These are phyloP conservation scores for Globisporangium recalcitrans DNA, from an alignment of 352 stramenopile species.

Conservation along the genomic window DNA sequence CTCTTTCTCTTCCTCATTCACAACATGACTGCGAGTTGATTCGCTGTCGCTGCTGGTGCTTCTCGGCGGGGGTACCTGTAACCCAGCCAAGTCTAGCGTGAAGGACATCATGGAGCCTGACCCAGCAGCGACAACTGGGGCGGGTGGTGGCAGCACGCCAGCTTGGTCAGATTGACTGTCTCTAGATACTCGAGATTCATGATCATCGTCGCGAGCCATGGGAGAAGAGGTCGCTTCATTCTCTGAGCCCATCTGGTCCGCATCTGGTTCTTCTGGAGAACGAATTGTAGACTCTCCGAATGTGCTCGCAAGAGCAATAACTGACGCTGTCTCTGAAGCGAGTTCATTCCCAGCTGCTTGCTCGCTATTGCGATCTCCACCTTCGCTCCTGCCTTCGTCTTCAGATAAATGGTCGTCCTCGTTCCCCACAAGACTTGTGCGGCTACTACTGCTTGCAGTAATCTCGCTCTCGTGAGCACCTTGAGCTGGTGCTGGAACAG, in stretches of 20 bases:
- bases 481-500: neutral
- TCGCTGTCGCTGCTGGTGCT: neutral
- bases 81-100: conserved; percentile 69
- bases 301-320: conserved; percentile 79
- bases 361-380: conserved; percentile 2
- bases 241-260: conserved; percentile 44
- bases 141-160: conserved; percentile 26
- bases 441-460: conserved; percentile 28
- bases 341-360: conserved; percentile 22
- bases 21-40: neutral
- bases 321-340: conserved; percentile 60
- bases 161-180: neutral
- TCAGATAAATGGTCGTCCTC: conserved; percentile 9
- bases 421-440: conserved; percentile 14
- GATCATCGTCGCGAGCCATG: conserved; percentile 18
- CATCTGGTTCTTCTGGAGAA: conserved; percentile 56
- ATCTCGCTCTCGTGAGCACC: conserved; percentile 29
- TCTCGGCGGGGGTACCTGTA: conserved; percentile 23
- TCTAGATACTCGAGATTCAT: conserved; percentile 5
- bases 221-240: conserved; percentile 29
- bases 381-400: conserved; percentile 12
- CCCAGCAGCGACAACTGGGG: conserved; percentile 19
- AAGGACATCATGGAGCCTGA: conserved; percentile 72
- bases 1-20: conserved; percentile 2
- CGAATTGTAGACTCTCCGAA: conserved; percentile 76